A percentile compares a stretch with the other conserved stretches of the same genome.
phyloP scores from a whole-genome alignment of 2,329 filamentous ascomycete genomes.

The Fusarium buharicum region DNA sequence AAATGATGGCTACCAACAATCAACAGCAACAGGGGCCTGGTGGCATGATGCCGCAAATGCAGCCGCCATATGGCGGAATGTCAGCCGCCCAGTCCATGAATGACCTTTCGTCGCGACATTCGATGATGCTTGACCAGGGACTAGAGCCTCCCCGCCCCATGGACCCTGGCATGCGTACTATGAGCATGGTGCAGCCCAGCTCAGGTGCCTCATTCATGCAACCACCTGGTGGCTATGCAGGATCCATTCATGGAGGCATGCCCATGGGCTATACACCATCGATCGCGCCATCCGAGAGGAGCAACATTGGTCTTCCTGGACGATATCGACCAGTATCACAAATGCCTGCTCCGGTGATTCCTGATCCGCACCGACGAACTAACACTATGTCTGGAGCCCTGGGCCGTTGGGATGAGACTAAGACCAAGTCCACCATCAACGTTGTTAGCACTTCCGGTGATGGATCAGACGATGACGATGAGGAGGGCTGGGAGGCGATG shows the following conservation, averaged over 20 bases:
- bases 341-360: constrained; percentile 53
- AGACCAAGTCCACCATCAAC: constrained; percentile 52
- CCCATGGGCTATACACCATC: constrained; percentile 81
- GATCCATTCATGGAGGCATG: constrained; percentile 47
- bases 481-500: constrained; percentile 77
- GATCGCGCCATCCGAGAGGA: constrained; percentile 94
- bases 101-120: constrained; percentile 57
- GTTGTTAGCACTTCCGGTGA: constrained; percentile 53
- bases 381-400: constrained; percentile 51
- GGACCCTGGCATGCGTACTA: constrained; percentile 69
- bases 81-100: constrained; percentile 55
- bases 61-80: constrained; percentile 44
- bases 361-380: constrained; percentile 47
- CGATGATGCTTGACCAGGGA: constrained; percentile 59
- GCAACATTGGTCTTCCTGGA: constrained; percentile 88
- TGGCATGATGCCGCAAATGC: constrained; percentile 44
- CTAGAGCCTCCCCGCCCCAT: constrained; percentile 56
- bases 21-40: constrained; percentile 41
- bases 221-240: constrained; percentile 49
- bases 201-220: constrained; percentile 66
- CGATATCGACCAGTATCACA: constrained; percentile 91
- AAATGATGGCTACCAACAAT: constrained; percentile 71
- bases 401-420: constrained; percentile 47
- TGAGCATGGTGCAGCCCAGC: constrained; percentile 84
- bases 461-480: constrained; percentile 67